Conservation (phyloP, 2,329 filamentous ascomycete genomes). For the Nectriaceae sp. region DNA sequence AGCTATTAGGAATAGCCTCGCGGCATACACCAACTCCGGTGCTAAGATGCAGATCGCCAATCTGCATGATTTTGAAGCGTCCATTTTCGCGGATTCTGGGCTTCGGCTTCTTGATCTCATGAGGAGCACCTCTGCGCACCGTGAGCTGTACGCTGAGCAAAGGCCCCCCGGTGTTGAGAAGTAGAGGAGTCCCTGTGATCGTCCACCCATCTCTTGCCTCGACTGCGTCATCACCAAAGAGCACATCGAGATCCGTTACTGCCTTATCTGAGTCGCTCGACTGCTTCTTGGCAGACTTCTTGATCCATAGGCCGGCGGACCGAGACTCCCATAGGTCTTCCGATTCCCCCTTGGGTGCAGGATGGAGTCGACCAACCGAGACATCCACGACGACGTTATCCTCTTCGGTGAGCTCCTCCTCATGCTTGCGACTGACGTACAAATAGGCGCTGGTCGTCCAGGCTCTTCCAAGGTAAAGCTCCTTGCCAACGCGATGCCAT, state of each 20-base stretch:
- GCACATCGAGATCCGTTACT: slow-evolving; percentile 79
- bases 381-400: slow-evolving; percentile 83
- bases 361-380: slow-evolving; percentile 72
- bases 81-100: slow-evolving; percentile 84
- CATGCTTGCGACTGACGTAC: slow-evolving; percentile 79
- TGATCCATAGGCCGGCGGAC: slow-evolving; percentile 78
- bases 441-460: slow-evolving; percentile 80
- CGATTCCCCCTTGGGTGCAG: slow-evolving; percentile 48
- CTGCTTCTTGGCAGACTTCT: slow-evolving; percentile 70
- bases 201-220: slow-evolving; percentile 88
- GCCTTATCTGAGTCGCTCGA: slow-evolving; percentile 74
- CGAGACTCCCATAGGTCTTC: slow-evolving; percentile 76
- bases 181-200: slow-evolving; percentile 71
- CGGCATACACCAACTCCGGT: slow-evolving; percentile 86
- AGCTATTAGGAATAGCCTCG: slow-evolving; percentile 76
- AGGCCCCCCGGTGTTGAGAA: slow-evolving; percentile 65
- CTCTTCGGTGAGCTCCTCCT: slow-evolving; percentile 74
- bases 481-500: slow-evolving; percentile 88
- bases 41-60: slow-evolving; percentile 91
- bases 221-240: slow-evolving; percentile 89
- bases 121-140: slow-evolving; percentile 70
- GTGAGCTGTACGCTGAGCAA: slow-evolving; percentile 74
- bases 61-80: slow-evolving; percentile 95
- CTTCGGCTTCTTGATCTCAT: slow-evolving; percentile 66
- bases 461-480: slow-evolving; percentile 75